Conservation (phyloP, 331 rosid species). For the Spiraea crenata region DNA sequence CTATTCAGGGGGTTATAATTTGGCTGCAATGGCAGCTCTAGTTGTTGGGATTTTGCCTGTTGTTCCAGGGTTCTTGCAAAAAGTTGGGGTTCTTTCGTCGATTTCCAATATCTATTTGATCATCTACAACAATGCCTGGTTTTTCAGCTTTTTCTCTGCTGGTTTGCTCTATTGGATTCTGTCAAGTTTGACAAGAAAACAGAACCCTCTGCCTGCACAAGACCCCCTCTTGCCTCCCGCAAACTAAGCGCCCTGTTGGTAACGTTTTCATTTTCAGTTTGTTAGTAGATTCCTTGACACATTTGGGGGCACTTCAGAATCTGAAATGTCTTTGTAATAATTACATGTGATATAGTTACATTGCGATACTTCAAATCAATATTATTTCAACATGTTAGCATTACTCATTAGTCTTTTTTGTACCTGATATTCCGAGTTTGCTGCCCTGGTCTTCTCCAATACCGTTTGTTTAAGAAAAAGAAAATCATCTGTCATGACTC, state of each 20-base stretch:
- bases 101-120: constrained; percentile 43
- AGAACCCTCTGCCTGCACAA: neutral
- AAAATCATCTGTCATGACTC: too few species aligned
- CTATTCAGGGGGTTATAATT: constrained; percentile 62
- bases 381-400: too few species aligned
- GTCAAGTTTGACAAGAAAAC: constrained; percentile 35
- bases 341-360: too few species aligned
- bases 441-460: neutral
- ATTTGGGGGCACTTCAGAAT: too few species aligned
- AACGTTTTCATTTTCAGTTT: too few species aligned
- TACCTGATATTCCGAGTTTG: neutral
- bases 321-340: too few species aligned
- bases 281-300: too few species aligned
- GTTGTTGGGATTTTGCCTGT: constrained; percentile 66
- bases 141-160: constrained; percentile 69
- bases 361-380: too few species aligned
- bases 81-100: constrained; percentile 44
- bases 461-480: too few species aligned
- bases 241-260: neutral
- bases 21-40: constrained; percentile 65
- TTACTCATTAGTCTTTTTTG: too few species aligned
- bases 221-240: constrained; percentile 25
- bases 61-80: constrained; percentile 75
- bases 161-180: constrained; percentile 60
- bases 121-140: constrained; percentile 85